Percentiles rank a stretch among this genome's conserved stretches.
These are phyloP conservation scores for Thermothelomyces thermophilus DNA, from an alignment of 2,329 filamentous ascomycete species.

Conservation along the genomic window DNA sequence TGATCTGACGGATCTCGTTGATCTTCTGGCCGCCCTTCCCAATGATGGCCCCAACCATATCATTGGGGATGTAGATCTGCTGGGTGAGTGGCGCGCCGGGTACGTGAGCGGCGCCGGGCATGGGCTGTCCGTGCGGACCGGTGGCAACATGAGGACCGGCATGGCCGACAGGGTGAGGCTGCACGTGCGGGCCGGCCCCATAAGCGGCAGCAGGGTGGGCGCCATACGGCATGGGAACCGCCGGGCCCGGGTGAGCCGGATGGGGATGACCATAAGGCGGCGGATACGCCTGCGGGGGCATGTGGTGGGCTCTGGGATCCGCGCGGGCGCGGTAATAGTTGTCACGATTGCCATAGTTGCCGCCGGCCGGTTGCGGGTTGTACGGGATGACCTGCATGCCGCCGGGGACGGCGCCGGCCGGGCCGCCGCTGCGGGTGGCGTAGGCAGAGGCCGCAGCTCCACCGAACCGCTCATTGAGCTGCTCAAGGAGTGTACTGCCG, in stretches of 20 bases:
- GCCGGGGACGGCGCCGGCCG: constrained; percentile 86
- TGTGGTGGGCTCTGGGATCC: constrained; percentile 65
- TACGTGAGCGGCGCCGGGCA: constrained; percentile 51
- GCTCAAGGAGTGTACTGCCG: constrained; percentile 93
- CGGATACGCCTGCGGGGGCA: constrained; percentile 64
- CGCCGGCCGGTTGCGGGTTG: constrained; percentile 83
- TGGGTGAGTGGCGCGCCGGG: constrained; percentile 85
- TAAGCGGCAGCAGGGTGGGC: constrained; percentile 66
- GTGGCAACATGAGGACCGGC: constrained; percentile 51
- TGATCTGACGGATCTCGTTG: constrained; percentile 96
- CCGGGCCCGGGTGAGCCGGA: constrained; percentile 54
- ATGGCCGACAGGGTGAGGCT: constrained; percentile 62
- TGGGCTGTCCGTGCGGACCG: constrained; percentile 67
- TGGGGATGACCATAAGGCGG: constrained; percentile 66
- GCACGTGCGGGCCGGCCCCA: constrained; percentile 70
- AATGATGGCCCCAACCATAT: constrained; percentile 99
- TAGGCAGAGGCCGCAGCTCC: constrained; percentile 97
- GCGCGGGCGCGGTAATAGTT: constrained; percentile 73
- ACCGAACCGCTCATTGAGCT: constrained; percentile 93
- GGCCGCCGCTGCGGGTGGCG: constrained; percentile 86
- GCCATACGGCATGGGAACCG: constrained; percentile 72
- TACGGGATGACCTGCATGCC: constrained; percentile 99
- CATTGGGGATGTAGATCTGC: constrained; percentile 98
- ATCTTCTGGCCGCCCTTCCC: constrained; percentile 98
- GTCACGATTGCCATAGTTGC: constrained; percentile 86